These are phyloP conservation scores for Salix udensis DNA, from an alignment of 345 rosid species.

Conservation along the genomic window DNA sequence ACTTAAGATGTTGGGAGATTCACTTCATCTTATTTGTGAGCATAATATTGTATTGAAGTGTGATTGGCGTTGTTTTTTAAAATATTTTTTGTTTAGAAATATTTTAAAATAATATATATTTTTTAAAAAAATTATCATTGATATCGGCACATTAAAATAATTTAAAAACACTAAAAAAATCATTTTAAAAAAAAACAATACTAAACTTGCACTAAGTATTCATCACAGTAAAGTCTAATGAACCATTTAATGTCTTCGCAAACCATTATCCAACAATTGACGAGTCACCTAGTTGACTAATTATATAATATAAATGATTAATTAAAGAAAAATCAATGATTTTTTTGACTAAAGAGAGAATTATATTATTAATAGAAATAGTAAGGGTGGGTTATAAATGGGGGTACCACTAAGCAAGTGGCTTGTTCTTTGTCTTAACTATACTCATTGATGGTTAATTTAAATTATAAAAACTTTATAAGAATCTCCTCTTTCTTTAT, in stretches of 20 bases:
- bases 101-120: too few species aligned
- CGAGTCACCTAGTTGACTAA: background rate
- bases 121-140: too few species aligned
- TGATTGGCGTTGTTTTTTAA: too few species aligned
- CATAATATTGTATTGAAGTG: too few species aligned
- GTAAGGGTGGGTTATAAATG: slow-evolving; percentile 23
- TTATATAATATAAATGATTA: background rate
- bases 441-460: slow-evolving; percentile 19
- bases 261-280: background rate
- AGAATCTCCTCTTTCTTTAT: slow-evolving; percentile 19
- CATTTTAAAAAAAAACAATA: too few species aligned
- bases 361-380: background rate
- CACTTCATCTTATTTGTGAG: too few species aligned
- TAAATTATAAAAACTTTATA: background rate
- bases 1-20: too few species aligned
- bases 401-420: slow-evolving; percentile 43
- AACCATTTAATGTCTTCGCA: background rate
- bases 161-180: too few species aligned
- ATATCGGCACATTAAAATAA: too few species aligned
- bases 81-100: too few species aligned
- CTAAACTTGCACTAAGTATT: too few species aligned
- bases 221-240: background rate
- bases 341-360: background rate
- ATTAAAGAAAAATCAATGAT: background rate
- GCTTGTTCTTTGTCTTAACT: slow-evolving; percentile 23